Evolutionary conservation across 169 alveolate genomes (phyloP).

Genomic region (Toxoplasma gondii): DNA sequence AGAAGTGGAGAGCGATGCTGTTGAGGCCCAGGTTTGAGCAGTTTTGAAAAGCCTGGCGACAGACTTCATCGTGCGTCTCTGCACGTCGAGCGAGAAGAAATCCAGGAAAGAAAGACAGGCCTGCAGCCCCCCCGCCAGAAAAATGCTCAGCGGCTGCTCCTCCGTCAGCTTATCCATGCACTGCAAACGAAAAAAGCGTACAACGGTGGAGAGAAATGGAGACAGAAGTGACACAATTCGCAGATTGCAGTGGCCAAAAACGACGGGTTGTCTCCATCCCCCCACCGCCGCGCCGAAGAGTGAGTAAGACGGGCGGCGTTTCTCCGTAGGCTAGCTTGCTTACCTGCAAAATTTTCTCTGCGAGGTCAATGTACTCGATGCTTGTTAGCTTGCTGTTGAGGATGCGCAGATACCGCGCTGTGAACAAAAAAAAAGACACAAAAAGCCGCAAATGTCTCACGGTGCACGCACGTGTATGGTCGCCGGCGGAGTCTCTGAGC

Average conservation of each 20-base stretch:
- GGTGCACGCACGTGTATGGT: too few relatives aligned
- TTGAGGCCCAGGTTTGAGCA: slow-evolving; percentile 25
- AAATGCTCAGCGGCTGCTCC: slow-evolving; percentile 57
- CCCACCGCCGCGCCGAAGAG: too few relatives aligned
- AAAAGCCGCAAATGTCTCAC: not conserved
- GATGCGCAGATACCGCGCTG: slow-evolving; percentile 54
- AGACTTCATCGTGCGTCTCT: slow-evolving; percentile 56
- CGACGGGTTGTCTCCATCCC: too few relatives aligned
- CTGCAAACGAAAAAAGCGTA: not conserved
- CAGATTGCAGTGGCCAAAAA: too few relatives aligned
- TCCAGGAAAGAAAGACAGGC: slow-evolving; percentile 49
- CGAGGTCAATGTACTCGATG: slow-evolving; percentile 61
- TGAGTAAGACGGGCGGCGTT: not conserved
- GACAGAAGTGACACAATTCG: not conserved
- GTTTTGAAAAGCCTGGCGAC: slow-evolving; percentile 54
- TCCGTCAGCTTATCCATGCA: slow-evolving; percentile 37
- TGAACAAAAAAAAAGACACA: not conserved
- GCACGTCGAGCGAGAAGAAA: slow-evolving; percentile 60
- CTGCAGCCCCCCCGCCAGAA: slow-evolving; percentile 51
- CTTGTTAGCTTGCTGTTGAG: slow-evolving; percentile 57
- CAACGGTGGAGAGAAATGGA: not conserved
- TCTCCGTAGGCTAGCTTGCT: not conserved
- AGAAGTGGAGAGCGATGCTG: not conserved
- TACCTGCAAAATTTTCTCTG: slow-evolving; percentile 52
- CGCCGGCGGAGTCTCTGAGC: too few relatives aligned